Base-by-base conservation (phyloP, 352 stramenopile species). In the Achlya hypogyna region DNA sequence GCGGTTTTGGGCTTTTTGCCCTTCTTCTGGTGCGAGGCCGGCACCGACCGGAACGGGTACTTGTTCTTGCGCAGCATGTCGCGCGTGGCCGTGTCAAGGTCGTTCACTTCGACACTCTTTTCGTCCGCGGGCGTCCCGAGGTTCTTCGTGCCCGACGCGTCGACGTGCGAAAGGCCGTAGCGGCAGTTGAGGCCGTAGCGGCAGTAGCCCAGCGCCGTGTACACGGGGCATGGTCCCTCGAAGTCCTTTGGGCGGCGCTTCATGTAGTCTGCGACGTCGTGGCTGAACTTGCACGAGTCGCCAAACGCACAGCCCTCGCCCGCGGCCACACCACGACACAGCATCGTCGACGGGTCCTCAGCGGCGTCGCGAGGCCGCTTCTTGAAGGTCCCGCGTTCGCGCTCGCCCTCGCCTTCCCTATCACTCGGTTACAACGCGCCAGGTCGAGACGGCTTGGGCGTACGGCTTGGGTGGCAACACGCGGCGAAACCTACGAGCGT, bases 141-240 rank as follows among this genome's bases (percentile, higher is more conserved):
- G 45, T 45, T 72, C n/a, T n/a, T n/a, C 9, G 74, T 79, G 3
- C 72, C 81, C 2, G 63, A 72, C 69, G 77, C 75, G 66, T 90
- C 79, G 42, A 96, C 81, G 70, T 98, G 94, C 28, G 75, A 78
- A 28, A 76, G 75, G 2, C 90, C 94, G 51, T 98, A 94, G 47
- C 93, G 84, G 71, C 95, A 98, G 42, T 84, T 93, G 40, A 97
- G 74, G 4, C 95, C 95, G 67, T 95, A 97, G 25, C 85, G 78
- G 66, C 95, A 98, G 73, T 90, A 94, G 22, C 92, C 91, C 18
- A 88, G 74, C 14, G 71, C 78, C 23, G 83, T 75, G 71, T 91
- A 97, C 52, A 93, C 74, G 4, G 87, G 87, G 69, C 90, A 98
- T 51, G 51, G 53, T 16, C 78, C 76, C 32, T 75, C 86, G 31